A percentile compares a stretch with the other conserved stretches of the same genome.
phyloP scores from a whole-genome alignment of 306 rosid genomes.

The Cucurbita ficifolia region DNA sequence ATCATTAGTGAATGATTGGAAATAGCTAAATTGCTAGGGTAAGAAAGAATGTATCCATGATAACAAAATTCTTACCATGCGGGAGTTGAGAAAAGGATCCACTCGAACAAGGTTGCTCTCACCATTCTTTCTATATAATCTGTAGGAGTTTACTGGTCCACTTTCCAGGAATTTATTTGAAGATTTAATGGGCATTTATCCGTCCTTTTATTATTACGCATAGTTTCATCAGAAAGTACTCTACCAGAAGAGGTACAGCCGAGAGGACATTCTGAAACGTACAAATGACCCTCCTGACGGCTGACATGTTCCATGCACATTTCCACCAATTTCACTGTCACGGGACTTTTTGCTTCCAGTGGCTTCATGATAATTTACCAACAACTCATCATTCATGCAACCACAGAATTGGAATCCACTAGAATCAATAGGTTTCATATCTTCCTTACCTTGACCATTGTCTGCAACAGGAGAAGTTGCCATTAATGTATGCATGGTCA shows the following conservation, averaged over 20 bases:
- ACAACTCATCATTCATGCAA: constrained; percentile 18
- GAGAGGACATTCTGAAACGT: constrained; percentile 24
- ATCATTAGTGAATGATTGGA: background rate
- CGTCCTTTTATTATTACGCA: constrained; percentile 10
- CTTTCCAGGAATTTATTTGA: constrained; percentile 15
- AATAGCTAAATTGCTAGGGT: background rate
- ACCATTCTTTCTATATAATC: constrained; percentile 25
- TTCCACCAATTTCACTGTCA: constrained; percentile 17
- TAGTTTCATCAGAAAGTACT: constrained; percentile 21
- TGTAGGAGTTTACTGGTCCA: constrained; percentile 16
- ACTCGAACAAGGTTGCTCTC: background rate
- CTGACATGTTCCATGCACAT: constrained; percentile 17
- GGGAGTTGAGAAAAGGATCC: constrained; percentile 5
- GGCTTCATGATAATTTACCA: constrained; percentile 18
- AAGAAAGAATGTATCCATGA: background rate
- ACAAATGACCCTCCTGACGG: constrained; percentile 13
- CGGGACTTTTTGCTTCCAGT: constrained; percentile 12
- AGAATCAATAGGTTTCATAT: constrained; percentile 12
- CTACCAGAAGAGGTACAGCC: constrained; percentile 17
- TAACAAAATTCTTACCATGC: background rate
- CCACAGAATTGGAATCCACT: background rate
- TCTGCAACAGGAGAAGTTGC: constrained; percentile 25
- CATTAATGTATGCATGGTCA: constrained; percentile 17
- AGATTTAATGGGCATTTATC: constrained; percentile 12
- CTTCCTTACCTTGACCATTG: constrained; percentile 19